Evolutionary conservation across 495 filamentous ascomycete species (phyloP), one percentile per base, ranked within the genome.

Genomic region (Penicillium odoratum): DNA sequence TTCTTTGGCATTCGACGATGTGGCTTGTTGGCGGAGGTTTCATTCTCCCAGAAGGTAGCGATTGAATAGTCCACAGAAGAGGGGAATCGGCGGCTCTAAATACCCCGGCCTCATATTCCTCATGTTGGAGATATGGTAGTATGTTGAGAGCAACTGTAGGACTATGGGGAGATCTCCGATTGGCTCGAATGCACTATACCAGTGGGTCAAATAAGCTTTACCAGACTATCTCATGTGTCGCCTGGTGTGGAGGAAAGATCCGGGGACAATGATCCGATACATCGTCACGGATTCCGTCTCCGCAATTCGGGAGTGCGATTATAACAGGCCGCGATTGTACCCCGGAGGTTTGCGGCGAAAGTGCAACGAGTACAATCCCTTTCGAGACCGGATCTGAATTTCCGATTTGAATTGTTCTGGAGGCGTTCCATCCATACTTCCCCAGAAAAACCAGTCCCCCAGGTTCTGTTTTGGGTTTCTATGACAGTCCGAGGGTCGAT

Each of bases 211-310:
- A 34, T 51, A 62, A 51, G 48, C 36, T 57, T 59, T 49, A 51
- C 57, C 61, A 56, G 13, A 15, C 31, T 47, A 44, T 53, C 16
- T 62, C 49, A 59, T 45, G 36, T 58, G 56, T 18, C 31, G 38
- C 36, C 34, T 57, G 55, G 61, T 51, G 64, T 63, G 67, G 67
- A 69, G 61, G 38, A 56, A 47, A 67, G 43, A 65, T 67, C 67
- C 67, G 64, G 67, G 61, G 61, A 57, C 21, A 18, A 65, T 69
- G 61, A 67, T 51, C 54, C 34, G 45, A 25, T 44, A 7, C 3
- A 33, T 53, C 62, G 57, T 68, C 65, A 65, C 61, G 40, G 13
- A 47, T 33, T 52, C 6, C 4, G 28, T 40, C 59, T 62, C 66
- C 63, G 48, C 58, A 64, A 11, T 59, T 31, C 55, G 57, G 51